Evolutionary conservation across 2,329 filamentous ascomycete species (phyloP).

Genomic region (Diaporthe sp.): DNA sequence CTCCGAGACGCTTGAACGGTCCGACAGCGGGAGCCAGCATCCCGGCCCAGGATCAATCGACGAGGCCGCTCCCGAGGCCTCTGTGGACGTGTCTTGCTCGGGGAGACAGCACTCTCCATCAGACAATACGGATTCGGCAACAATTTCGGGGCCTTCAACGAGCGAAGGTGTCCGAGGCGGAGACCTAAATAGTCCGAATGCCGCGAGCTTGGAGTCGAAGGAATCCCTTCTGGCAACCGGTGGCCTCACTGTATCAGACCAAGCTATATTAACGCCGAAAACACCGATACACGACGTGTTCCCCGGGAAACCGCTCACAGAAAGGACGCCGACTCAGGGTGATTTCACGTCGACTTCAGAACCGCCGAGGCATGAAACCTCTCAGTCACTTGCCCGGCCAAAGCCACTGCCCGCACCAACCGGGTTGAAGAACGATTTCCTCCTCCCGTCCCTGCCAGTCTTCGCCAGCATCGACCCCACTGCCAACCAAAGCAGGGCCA

Average conservation of each 20-base stretch:
- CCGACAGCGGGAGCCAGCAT: not conserved
- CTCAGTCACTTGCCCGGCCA: not conserved
- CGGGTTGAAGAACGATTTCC: not conserved
- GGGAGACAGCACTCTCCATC: not conserved
- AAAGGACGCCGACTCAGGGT: slow-evolving; percentile 1
- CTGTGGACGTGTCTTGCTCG: not conserved
- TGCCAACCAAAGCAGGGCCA: slow-evolving; percentile 17
- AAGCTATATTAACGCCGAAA: not conserved
- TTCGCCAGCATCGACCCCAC: not conserved
- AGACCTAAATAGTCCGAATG: not conserved
- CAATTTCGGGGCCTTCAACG: slow-evolving; percentile 5
- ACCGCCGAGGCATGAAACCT: not conserved
- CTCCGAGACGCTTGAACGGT: not conserved
- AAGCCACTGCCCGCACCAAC: not conserved
- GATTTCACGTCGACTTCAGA: not conserved
- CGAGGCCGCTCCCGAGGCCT: not conserved
- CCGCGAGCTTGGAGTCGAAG: not conserved
- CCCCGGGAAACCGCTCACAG: not conserved
- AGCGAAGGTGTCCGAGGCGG: not conserved
- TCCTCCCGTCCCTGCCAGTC: slow-evolving; percentile 28
- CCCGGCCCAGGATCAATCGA: not conserved
- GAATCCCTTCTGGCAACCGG: not conserved
- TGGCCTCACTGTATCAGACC: not conserved
- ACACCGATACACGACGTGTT: not conserved
- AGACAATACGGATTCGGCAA: not conserved